Base-by-base conservation (phyloP, 768 basidiomycete species). In the Mycena alexandri region DNA sequence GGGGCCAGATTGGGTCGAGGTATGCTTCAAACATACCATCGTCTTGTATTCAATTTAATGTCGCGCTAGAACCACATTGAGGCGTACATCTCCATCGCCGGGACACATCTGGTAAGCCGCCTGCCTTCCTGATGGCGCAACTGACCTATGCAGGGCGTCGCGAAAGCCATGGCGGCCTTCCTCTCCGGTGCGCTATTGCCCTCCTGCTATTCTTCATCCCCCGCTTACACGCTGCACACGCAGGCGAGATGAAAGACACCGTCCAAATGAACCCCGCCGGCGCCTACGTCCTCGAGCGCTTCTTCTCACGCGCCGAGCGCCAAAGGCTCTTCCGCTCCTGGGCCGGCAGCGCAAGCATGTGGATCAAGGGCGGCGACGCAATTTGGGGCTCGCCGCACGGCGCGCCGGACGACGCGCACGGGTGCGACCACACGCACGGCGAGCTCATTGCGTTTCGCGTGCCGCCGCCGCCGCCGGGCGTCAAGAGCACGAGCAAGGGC, bases 101-200 rank as follows among this genome's bases (percentile, higher is more conserved):
- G 96, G 0, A 93, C 96, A 4, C 89, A 96, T 79, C 81, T 96
- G 67, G 96, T 92, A 71, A 65, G 89, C 19, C 48, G 24, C 44
- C 36, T 47, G 16, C 25, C 10, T 41, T 10, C 25, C 63, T 25
- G 17, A 63, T 51, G 21, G 60, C 33, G 25, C 33, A 10, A 42
- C 52, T 62, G 8, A 58, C 36, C 34, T 53, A 55, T 24, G 9
- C 62, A 94, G 93, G 93, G 93, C 34, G 93, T 93, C 55, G 94
- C 93, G 1, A 99, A 98, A 81, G 93, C 96, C 0, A 96, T 98
- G 94, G 79, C 96, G 0, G 96, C 98, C 0, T 94, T 98, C 76
- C 82, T 98, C 44, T 95, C 94, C 0, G 97, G 97, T 13, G 50
- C 29, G 61, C 43, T 5, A 13, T 19, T 16, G 3, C n/a, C 36